These are phyloP conservation scores for Ophiocordyceps australis DNA, from an alignment of 2,329 filamentous ascomycete species.

Conservation along the genomic window DNA sequence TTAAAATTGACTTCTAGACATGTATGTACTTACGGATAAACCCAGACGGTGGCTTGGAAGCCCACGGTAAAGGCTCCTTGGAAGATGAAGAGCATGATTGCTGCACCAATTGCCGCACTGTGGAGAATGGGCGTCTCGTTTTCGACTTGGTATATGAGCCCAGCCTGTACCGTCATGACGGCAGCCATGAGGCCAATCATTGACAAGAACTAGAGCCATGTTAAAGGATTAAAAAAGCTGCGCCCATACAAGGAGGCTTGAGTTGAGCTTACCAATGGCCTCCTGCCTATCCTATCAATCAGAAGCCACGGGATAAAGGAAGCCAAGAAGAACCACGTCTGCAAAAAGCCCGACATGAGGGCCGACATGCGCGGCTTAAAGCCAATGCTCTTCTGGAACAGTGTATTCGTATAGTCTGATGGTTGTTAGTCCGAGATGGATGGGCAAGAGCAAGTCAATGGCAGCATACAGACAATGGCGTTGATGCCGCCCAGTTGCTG, in stretches of 20 bases:
- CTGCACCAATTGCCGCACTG: slow-evolving; percentile 17
- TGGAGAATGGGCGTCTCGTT: slow-evolving; percentile 12
- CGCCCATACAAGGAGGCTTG: not conserved
- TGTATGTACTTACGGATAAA: slow-evolving; percentile 11
- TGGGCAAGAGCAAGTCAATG: not conserved
- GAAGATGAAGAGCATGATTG: slow-evolving; percentile 21
- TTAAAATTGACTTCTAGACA: too few relatives aligned
- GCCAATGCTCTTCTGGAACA: slow-evolving; percentile 25
- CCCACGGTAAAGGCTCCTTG: slow-evolving; percentile 20
- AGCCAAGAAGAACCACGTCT: slow-evolving; percentile 23
- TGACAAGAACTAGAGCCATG: slow-evolving; percentile 12
- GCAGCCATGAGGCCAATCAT: slow-evolving; percentile 20
- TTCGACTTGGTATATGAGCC: slow-evolving; percentile 19
- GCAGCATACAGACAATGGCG: slow-evolving; percentile 20
- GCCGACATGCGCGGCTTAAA: slow-evolving; percentile 23
- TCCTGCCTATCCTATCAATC: slow-evolving; percentile 25
- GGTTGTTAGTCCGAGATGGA: not conserved
- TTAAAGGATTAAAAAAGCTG: not conserved
- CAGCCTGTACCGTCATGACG: slow-evolving; percentile 21
- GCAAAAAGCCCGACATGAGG: slow-evolving; percentile 31
- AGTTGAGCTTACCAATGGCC: slow-evolving; percentile 13
- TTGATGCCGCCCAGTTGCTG: slow-evolving; percentile 32
- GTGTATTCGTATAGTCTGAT: slow-evolving; percentile 22
- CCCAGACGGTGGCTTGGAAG: slow-evolving; percentile 16
- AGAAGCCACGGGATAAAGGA: slow-evolving; percentile 26